Evolutionary conservation across 1,284 basidiomycete species (phyloP).

Genomic region (Ustanciosporium gigantosporum): DNA sequence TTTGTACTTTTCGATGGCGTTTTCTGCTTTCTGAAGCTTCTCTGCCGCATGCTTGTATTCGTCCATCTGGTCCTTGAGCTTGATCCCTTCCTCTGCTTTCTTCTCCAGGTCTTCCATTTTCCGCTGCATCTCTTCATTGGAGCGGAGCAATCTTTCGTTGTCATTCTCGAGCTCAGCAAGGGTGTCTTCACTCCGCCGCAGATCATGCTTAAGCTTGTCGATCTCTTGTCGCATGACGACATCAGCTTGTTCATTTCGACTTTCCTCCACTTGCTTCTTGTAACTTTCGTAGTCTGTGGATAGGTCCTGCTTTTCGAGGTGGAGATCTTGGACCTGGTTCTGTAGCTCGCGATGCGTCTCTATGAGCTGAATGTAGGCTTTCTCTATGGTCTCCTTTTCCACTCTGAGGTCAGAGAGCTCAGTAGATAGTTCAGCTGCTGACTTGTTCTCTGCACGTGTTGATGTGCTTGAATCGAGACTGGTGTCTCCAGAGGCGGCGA

Average conservation of each 20-base stretch:
- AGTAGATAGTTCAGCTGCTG: constrained; percentile 72
- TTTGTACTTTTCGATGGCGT: constrained; percentile 98
- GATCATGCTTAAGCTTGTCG: constrained; percentile 42
- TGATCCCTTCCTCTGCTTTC: constrained; percentile 74
- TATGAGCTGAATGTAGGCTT: constrained; percentile 74
- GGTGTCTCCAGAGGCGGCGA: neutral
- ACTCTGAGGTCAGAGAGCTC: constrained; percentile 10
- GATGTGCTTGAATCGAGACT: no score
- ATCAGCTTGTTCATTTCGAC: constrained; percentile 38
- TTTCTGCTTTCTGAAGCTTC: constrained; percentile 87
- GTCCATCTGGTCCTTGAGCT: constrained; percentile 88
- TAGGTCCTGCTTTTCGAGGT: constrained; percentile 37
- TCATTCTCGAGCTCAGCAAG: constrained; percentile 48
- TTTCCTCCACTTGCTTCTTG: constrained; percentile 39
- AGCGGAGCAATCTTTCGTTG: constrained; percentile 36
- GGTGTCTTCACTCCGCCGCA: constrained; percentile 48
- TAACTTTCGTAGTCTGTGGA: constrained; percentile 19
- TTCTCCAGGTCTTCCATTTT: constrained; percentile 76
- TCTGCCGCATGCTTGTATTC: constrained; percentile 80
- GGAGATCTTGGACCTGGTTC: constrained; percentile 64
- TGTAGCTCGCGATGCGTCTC: constrained; percentile 76
- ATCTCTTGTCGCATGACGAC: constrained; percentile 45
- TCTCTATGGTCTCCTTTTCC: constrained; percentile 68
- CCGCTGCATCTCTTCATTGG: constrained; percentile 22
- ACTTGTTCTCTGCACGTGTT: no score